Base-by-base conservation (phyloP, 768 basidiomycete species). In the Rhodotorula toruloides region DNA sequence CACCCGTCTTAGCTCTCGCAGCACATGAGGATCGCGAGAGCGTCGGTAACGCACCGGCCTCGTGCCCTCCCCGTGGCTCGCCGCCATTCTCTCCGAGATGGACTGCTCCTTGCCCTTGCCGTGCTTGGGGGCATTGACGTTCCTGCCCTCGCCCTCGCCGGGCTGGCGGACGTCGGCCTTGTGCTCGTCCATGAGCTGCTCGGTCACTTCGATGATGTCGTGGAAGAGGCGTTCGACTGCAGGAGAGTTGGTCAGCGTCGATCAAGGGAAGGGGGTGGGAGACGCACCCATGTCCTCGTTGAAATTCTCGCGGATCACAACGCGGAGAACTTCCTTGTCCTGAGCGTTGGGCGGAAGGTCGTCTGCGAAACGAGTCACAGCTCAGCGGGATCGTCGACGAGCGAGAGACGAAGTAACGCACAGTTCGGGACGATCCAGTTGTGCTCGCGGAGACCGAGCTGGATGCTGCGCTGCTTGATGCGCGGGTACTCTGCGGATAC, bases 131-230 rank as follows among this genome's bases (percentile, higher is more conserved):
- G 79, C 0, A 81, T 80, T 63, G 87, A 84, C 29, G 76, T 53
- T 0, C 79, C 71, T 40, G 54, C 77, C 62, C 83, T 75, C 4
- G 77, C 74, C 79, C n/a, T 89, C 79, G 0, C 82, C 81, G 64
- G 87, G 85, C 31, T 77, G 52, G 0, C 84, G 77, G 14, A 83
- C 82, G 53, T 79, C 80, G 40, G 79, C 71, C 44, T 81, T 63
- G 37, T 34, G 31, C 43, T 31, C 36, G 55, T 54, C 75, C 19
- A 77, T 76, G 36, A 91, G 79, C 11, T 80, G 77, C 73, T 88
- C 83, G 0, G 86, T 87, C 36, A 88, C 77, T 73, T 86, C 84
- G 36, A 90, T 78, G 52, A 91, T 79, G 65, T 91, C 89, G 4
- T 77, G 77, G 29, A 91, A 77, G 31, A 91, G 81, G 60, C 84